Evolutionary conservation across 1,284 basidiomycete species (phyloP).

Genomic region (Ustilago trichophora): DNA sequence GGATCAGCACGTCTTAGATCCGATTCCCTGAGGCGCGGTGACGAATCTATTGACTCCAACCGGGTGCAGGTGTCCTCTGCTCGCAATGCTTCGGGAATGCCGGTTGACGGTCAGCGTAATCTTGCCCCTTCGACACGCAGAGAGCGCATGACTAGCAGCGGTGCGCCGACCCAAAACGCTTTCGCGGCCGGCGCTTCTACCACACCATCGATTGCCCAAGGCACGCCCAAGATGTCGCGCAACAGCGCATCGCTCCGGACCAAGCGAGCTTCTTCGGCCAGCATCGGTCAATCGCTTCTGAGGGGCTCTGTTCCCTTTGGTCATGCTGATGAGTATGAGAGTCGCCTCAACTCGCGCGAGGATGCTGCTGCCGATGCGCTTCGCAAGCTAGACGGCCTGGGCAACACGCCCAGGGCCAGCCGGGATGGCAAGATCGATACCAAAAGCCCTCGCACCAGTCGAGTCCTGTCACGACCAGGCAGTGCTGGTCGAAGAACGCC

Average conservation of each 20-base stretch:
- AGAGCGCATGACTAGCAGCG: constrained; percentile 25
- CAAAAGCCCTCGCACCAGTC: constrained; percentile 52
- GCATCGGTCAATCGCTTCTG: constrained; percentile 66
- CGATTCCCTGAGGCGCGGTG: constrained; percentile 13
- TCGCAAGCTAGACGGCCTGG: constrained; percentile 89
- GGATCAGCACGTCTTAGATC: constrained; percentile 7
- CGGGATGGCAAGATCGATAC: constrained; percentile 36
- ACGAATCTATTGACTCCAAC: constrained; percentile 9
- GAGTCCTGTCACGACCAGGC: constrained; percentile 37
- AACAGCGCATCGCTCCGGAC: constrained; percentile 31
- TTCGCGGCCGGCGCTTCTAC: constrained; percentile 1
- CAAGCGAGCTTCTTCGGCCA: constrained; percentile 69
- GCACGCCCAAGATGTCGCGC: constrained; percentile 23
- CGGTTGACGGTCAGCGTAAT: constrained; percentile 9
- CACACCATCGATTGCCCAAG: constrained; percentile 1
- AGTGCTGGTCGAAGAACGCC: constrained; percentile 50
- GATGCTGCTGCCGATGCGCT: constrained; percentile 89
- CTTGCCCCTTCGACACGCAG: constrained; percentile 10
- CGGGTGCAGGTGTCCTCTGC: constrained; percentile 1
- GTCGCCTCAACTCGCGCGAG: constrained; percentile 69
- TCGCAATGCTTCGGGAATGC: background rate
- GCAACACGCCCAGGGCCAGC: constrained; percentile 69
- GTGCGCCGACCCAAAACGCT: constrained; percentile 6
- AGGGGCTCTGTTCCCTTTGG: constrained; percentile 55
- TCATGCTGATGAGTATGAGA: constrained; percentile 47